Conservation (phyloP, 208 protist species). For the Crithidia bombi region DNA sequence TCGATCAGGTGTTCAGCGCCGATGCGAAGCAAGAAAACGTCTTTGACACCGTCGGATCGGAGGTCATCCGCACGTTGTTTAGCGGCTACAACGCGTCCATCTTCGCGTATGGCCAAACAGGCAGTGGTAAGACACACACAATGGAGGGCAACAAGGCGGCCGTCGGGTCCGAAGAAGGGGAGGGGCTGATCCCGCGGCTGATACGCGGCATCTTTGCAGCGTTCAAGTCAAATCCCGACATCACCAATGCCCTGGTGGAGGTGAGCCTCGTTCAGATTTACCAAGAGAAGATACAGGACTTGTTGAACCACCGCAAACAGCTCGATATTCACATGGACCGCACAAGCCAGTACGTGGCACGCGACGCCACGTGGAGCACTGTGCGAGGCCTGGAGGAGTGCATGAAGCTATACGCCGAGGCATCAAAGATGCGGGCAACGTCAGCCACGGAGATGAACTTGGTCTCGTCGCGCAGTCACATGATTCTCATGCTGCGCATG, state of each 20-base stretch:
- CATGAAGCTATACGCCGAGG: conserved; percentile 84
- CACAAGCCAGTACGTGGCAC: conserved; percentile 85
- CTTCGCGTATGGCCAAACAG: conserved; percentile 97
- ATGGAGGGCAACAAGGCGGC: conserved; percentile 79
- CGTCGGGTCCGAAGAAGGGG: conserved; percentile 23
- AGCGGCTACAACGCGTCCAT: conserved; percentile 91
- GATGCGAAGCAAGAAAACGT: conserved; percentile 48
- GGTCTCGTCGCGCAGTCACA: conserved; percentile 90
- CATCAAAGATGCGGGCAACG: conserved; percentile 70
- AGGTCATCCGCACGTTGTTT: conserved; percentile 78
- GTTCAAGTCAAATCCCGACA: conserved; percentile 66
- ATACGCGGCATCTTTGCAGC: conserved; percentile 76
- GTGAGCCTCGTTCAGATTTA: conserved; percentile 91
- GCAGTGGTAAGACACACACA: conserved; percentile 93
- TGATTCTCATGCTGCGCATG: conserved; percentile 90
- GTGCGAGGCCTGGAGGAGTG: conserved; percentile 70
- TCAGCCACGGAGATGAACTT: conserved; percentile 92
- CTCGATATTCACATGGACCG: conserved; percentile 92
- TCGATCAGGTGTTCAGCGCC: conserved; percentile 83
- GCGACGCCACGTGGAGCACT: conserved; percentile 78
- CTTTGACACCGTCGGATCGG: conserved; percentile 71
- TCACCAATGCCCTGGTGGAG: conserved; percentile 74
- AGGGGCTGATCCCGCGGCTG: conserved; percentile 80
- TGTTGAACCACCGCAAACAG: conserved; percentile 78
- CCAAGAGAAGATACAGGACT: conserved; percentile 90